Base-by-base conservation (phyloP, 169 alveolate species). In the Eimeria falciformis region DNA sequence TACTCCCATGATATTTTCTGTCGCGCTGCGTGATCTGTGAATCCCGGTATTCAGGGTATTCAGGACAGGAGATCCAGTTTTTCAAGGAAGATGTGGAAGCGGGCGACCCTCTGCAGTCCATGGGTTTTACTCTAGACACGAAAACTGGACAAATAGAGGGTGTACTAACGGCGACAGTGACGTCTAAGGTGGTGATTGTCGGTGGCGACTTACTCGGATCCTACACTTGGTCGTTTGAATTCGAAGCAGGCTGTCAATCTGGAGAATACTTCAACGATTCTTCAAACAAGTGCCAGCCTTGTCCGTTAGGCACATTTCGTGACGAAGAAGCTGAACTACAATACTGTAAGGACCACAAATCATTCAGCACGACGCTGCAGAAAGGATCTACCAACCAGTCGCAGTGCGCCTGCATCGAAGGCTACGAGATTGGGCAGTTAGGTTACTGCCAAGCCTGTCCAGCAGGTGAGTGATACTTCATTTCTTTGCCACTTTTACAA, bases 261-360 rank as follows among this genome's bases (percentile, higher is more conserved):
- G 93, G 93, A 1, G 93, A 89, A 37, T 78, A 89, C 66, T 89
- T 77, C 66, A 75, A 89, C 65, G 77, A 56, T 5, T 14, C 71
- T 1, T 53, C 77, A 1, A 62, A 55, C 62, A 82, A 82, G 40
- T 89, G 93, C 90, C 90, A 73, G 40, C 93, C 86, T 25, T 89
- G 93, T 50, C 93, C 93, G 5, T 18, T 89, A 14, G 93, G 93
- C 50, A 89, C 93, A 7, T 89, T 89, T 73, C 89, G 93, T 58
- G 93, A 89, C 62, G 90, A 89, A 66, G 93, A 89, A 46, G 55
- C 90, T 17, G 83, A 53, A 5, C 90, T 89, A 43, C 93, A 89
- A 68, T 29, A 50, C 17, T 89, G 93, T 21, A 73, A 89, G 55
- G 83, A 53, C 53, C 78, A 66, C 90, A 89, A 75, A 58, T 79